Evolutionary conservation across 805 yeast species (phyloP).

Genomic region (Suhomyces sp.): DNA sequence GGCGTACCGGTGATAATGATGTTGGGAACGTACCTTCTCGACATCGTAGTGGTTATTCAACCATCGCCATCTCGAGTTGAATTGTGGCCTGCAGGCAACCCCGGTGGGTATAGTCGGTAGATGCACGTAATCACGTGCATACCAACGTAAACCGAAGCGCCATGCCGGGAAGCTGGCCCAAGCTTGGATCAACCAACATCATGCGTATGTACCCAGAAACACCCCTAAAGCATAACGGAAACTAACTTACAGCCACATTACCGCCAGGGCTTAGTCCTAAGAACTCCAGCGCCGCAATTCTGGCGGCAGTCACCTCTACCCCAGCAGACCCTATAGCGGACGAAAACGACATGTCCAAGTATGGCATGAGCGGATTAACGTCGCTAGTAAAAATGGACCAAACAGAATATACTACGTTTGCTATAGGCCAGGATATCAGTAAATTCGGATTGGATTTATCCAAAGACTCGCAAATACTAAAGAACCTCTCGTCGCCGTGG

Average conservation of each 20-base stretch:
- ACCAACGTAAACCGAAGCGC: not conserved
- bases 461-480: slow-evolving; percentile 48
- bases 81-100: not conserved
- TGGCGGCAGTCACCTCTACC: not conserved
- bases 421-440: slow-evolving; percentile 72
- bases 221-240: not conserved
- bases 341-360: slow-evolving; percentile 51
- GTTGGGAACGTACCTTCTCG: slow-evolving; percentile 54
- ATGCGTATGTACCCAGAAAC: not conserved
- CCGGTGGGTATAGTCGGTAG: not conserved
- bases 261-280: slow-evolving; percentile 26
- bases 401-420: slow-evolving; percentile 59
- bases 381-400: slow-evolving; percentile 61
- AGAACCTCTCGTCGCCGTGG: slow-evolving; percentile 90
- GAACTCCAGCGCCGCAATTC: slow-evolving; percentile 2
- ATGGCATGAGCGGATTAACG: slow-evolving; percentile 64
- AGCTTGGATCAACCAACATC: not conserved
- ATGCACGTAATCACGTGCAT: not conserved
- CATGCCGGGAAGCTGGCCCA: not conserved
- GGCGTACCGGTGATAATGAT: slow-evolving; percentile 95
- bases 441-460: slow-evolving; percentile 62
- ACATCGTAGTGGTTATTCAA: slow-evolving; percentile 14
- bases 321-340: not conserved
- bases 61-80: not conserved
- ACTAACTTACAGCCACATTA: slow-evolving; percentile 18